phyloP scores from a whole-genome alignment of 768 basidiomycete species.

The Stropharia rugosoannulata region DNA sequence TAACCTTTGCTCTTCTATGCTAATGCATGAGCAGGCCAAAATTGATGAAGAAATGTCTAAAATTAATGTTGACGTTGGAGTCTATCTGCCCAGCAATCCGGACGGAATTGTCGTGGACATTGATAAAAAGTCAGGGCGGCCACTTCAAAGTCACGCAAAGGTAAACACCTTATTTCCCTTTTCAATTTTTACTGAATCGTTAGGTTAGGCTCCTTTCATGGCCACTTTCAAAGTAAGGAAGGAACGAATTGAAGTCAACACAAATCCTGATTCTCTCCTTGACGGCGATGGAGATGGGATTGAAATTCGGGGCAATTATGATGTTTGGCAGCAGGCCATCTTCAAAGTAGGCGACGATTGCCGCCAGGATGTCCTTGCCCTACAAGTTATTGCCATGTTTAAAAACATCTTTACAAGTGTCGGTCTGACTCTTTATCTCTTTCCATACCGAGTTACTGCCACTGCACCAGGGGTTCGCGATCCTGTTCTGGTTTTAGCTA shows the following conservation, averaged over 20 bases:
- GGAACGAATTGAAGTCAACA: constrained; percentile 64
- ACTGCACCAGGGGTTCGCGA: constrained; percentile 88
- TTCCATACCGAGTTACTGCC: constrained; percentile 95
- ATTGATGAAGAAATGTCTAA: constrained; percentile 99
- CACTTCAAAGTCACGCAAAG: constrained; percentile 97
- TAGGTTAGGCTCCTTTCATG: constrained; percentile 95
- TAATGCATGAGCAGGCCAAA: constrained; percentile 64
- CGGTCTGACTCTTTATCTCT: constrained; percentile 89
- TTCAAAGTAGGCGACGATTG: constrained; percentile 99
- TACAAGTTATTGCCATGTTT: constrained; percentile 99
- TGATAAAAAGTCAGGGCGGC: constrained; percentile 94
- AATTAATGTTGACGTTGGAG: constrained; percentile 89
- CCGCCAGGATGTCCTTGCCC: constrained; percentile 94
- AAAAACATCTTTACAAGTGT: constrained; percentile 93
- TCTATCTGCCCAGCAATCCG: constrained; percentile 96
- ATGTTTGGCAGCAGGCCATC: constrained; percentile 97
- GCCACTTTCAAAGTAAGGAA: constrained; percentile 99
- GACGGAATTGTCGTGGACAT: constrained; percentile 97
- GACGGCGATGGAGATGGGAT: constrained; percentile 57
- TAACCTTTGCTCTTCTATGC: neutral
- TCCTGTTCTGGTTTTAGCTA: neutral
- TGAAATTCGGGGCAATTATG: constrained; percentile 65
- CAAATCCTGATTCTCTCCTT: constrained; percentile 73
- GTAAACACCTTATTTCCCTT: constrained; percentile 35
- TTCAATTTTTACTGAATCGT: neutral